Conservation (phyloP, 2,329 filamentous ascomycete genomes). For the Verticillium isaacii region DNA sequence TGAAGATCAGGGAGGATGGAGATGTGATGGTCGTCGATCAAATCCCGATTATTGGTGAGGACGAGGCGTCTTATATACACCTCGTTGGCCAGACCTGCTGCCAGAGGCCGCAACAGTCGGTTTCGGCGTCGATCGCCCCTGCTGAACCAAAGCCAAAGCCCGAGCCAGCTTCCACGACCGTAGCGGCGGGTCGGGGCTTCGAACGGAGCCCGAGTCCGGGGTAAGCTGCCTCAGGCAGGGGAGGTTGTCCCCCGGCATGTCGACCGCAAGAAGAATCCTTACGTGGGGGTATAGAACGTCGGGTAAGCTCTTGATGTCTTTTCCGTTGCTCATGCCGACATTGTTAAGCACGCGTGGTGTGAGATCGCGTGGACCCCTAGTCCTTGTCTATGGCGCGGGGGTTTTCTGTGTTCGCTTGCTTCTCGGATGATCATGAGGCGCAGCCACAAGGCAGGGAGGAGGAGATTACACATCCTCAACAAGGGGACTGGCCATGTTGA, state of each 20-base stretch:
- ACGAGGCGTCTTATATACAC: not conserved
- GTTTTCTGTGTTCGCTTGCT: no score
- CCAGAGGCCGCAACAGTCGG: not conserved
- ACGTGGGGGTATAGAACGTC: not conserved
- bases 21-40: not conserved
- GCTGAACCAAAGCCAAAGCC: not conserved
- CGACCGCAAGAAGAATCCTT: not conserved
- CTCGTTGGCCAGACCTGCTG: not conserved
- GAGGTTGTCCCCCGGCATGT: not conserved
- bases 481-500: not conserved
- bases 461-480: no score
- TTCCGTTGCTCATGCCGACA: no score
- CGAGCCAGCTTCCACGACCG: not conserved
- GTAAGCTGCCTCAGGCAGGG: not conserved
- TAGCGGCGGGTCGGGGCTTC: not conserved
- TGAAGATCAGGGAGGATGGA: not conserved
- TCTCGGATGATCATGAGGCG: no score
- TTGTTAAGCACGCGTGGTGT: not conserved
- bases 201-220: not conserved
- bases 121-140: not conserved
- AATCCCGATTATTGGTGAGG: not conserved
- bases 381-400: no score
- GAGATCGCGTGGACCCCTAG: not conserved
- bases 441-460: no score
- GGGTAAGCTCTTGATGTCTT: not conserved